phyloP scores from a whole-genome alignment of 2,329 filamentous ascomycete genomes.

The Fusarium bulbicola region DNA sequence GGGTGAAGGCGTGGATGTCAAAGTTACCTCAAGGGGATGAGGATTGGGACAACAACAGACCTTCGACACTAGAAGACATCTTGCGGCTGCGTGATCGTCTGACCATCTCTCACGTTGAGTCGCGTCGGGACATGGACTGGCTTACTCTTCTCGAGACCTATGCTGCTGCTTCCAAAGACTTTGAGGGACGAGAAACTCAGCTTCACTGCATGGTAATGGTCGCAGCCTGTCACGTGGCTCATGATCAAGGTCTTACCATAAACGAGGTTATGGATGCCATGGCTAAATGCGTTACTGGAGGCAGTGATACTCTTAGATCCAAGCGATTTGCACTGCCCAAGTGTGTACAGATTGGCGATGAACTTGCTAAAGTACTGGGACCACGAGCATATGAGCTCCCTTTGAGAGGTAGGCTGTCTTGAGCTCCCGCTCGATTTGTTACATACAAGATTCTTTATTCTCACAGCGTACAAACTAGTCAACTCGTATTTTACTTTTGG shows the following conservation, averaged over 20 bases:
- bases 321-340: slow-evolving; percentile 41
- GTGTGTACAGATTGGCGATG: slow-evolving; percentile 41
- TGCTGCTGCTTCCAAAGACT: slow-evolving; percentile 33
- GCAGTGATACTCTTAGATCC: slow-evolving; percentile 38
- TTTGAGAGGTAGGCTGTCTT: slow-evolving; percentile 36
- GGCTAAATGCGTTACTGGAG: slow-evolving; percentile 40
- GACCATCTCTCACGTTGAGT: slow-evolving; percentile 31
- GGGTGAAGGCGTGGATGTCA: slow-evolving; percentile 40
- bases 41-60: slow-evolving; percentile 41
- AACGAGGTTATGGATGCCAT: slow-evolving; percentile 35
- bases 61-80: slow-evolving; percentile 36
- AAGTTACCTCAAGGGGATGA: slow-evolving; percentile 41
- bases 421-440: not conserved
- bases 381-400: slow-evolving; percentile 39
- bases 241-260: slow-evolving; percentile 33
- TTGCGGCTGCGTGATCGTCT: slow-evolving; percentile 28
- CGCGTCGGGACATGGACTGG: slow-evolving; percentile 39
- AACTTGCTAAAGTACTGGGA: slow-evolving; percentile 38
- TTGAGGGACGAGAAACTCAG: slow-evolving; percentile 38
- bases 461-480: slow-evolving; percentile 24
- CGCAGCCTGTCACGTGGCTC: slow-evolving; percentile 38
- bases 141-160: slow-evolving; percentile 37
- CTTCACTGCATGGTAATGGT: slow-evolving; percentile 43
- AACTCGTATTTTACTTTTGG: slow-evolving; percentile 42
- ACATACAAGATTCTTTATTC: slow-evolving; percentile 20